Evolutionary conservation across 768 basidiomycete genomes (phyloP), one percentile per base, ranked within the genome.

Genomic region (Amanita muscaria): DNA sequence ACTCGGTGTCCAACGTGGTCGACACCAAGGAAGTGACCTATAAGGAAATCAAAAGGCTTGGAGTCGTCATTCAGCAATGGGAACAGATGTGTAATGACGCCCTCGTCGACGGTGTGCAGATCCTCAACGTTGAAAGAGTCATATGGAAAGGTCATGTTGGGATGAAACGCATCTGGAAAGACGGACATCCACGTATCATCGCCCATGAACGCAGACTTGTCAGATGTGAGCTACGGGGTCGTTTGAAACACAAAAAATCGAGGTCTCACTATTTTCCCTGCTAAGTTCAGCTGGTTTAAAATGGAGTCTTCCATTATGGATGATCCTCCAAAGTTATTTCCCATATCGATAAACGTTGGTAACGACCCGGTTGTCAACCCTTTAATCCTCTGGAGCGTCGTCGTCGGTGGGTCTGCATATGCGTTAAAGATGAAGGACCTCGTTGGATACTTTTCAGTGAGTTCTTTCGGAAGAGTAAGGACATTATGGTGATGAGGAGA

Each of bases 71-170:
- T 65, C 4, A 98, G 70, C 16, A 92, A 72, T 0, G 90, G 89
- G 52, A 93, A 80, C 4, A 98, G 68, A 54, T 97, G 82, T 9
- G 66, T 55, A 29, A 87, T 83, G 45, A 98, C 92, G 6, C 94
- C 94, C 41, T 84, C 70, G 55, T 99, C 96, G 37, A 98, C 96
- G 0, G 89, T 84, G 56, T 99, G 92, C 3, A 99, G 72, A 59
- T 98, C 96, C 61, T 98, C 96, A 48, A 99, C 96, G 61, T 98
- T 92, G 73, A 99, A 98, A 0, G 92, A 96, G 62, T 96, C 93
- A 58, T 80, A 98, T 0, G 93, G 83, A 56, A 79, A 84, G 1
- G 83, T 72, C 70, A 86, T 79, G 55, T 87, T 80, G 11, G 67
- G 60, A 22, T 74, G 68, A 52, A 97, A 91, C 4, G 77, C 65